Percentiles rank a stretch among this genome's conserved stretches.
Evolutionary conservation across 192 early-diverging fungal genomes (phyloP).

Genomic region (Nowakowskiella sp.): DNA sequence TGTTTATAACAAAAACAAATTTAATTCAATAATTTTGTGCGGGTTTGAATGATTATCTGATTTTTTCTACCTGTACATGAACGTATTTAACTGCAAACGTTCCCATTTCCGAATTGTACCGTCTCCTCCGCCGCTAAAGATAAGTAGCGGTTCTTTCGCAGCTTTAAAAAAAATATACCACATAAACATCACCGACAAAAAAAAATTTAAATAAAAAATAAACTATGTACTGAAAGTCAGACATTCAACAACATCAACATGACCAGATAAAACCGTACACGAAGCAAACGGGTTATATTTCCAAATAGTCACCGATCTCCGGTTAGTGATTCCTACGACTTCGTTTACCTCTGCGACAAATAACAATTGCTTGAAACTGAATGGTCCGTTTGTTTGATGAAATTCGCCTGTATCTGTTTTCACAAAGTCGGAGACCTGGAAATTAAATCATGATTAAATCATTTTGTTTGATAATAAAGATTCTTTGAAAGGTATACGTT

Average conservation of each 20-base stretch:
- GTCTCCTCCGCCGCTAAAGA: constrained; percentile 51
- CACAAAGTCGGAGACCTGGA: constrained; percentile 51
- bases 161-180: constrained; percentile 18
- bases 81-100: constrained; percentile 49
- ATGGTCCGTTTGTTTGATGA: constrained; percentile 23
- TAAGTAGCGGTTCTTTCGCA: constrained; percentile 48
- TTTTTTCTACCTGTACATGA: constrained; percentile 48
- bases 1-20: neutral
- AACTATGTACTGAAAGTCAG: constrained; percentile 39
- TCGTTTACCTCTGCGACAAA: constrained; percentile 45
- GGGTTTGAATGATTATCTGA: neutral
- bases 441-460: neutral
- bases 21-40: neutral
- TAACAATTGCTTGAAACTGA: constrained; percentile 36
- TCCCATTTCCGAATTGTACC: constrained; percentile 53
- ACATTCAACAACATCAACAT: constrained; percentile 47
- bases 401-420: constrained; percentile 27
- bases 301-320: constrained; percentile 41
- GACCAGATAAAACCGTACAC: constrained; percentile 40
- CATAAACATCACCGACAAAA: constrained; percentile 7
- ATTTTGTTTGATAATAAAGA: no score
- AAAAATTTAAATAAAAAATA: constrained; percentile 8
- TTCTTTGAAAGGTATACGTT: constrained; percentile 29
- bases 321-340: constrained; percentile 40
- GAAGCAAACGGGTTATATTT: constrained; percentile 43